Evolutionary conservation across 371 early-diverging fungal species (phyloP).

Genomic region (Actinomucor elegans): DNA sequence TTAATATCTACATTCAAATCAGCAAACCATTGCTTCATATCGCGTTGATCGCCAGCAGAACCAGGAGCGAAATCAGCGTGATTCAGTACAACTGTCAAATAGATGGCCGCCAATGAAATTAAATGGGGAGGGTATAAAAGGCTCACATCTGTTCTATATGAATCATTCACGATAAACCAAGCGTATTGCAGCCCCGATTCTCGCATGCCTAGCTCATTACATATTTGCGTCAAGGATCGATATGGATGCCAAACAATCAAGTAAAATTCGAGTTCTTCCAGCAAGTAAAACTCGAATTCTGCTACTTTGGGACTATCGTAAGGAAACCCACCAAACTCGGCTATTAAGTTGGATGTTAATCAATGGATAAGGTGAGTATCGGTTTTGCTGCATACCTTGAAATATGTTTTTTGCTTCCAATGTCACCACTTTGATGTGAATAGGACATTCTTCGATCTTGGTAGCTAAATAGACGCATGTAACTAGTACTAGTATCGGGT

Average conservation of each 20-base stretch:
- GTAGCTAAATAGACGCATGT: conserved; percentile 87
- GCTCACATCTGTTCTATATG: conserved; percentile 74
- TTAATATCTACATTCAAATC: conserved; percentile 75
- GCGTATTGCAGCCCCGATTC: conserved; percentile 70
- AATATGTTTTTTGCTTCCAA: conserved; percentile 68
- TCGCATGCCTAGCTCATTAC: conserved; percentile 56
- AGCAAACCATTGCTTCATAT: conserved; percentile 77
- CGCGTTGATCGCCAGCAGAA: conserved; percentile 45
- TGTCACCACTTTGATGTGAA: conserved; percentile 78
- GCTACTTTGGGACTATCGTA: conserved; percentile 80
- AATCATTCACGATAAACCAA: conserved; percentile 85
- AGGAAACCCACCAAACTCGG: conserved; percentile 58
- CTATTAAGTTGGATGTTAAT: not conserved
- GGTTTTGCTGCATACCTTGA: conserved; percentile 45
- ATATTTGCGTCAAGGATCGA: conserved; percentile 66
- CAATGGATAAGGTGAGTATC: not conserved
- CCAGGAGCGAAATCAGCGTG: conserved; percentile 50
- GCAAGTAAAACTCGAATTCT: conserved; percentile 87
- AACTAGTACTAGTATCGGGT: conserved; percentile 75
- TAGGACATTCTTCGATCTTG: conserved; percentile 88
- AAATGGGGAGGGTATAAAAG: conserved; percentile 87
- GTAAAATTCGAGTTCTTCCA: conserved; percentile 88
- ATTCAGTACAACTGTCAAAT: conserved; percentile 67
- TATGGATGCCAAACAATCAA: conserved; percentile 89
- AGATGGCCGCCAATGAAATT: conserved; percentile 83